Evolutionary conservation across 2,329 filamentous ascomycete genomes (phyloP).

Genomic region (Botrytis tulipae): DNA sequence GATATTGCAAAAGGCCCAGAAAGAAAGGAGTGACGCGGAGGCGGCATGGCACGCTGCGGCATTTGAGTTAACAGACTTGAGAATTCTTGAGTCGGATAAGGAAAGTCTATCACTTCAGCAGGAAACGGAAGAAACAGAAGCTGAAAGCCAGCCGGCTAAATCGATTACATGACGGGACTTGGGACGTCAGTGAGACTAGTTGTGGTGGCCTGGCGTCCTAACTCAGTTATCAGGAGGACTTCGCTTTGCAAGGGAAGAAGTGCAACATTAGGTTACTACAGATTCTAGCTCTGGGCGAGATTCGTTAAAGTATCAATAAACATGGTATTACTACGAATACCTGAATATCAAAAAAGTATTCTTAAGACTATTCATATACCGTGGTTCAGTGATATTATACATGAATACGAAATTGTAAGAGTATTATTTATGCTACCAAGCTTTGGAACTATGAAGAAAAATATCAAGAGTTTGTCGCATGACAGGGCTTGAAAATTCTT

Average conservation of each 20-base stretch:
- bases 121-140: background rate
- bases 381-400: background rate
- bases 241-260: background rate
- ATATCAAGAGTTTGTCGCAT: too few species aligned
- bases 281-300: background rate
- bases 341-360: background rate
- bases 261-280: background rate
- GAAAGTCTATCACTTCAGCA: background rate
- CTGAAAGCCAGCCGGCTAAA: background rate
- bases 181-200: background rate
- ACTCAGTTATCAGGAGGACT: background rate
- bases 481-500: too few species aligned
- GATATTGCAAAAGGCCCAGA: background rate
- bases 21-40: background rate
- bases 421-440: too few species aligned
- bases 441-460: too few species aligned
- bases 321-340: background rate
- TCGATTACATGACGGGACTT: background rate
- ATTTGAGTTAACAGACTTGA: background rate
- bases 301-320: background rate
- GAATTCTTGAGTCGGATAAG: background rate
- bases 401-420: background rate
- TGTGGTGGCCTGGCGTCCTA: accelerated
- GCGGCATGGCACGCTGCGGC: background rate
- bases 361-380: background rate